These are phyloP conservation scores for Stromatinia cepivora DNA, from an alignment of 2,329 filamentous ascomycete species.

Conservation along the genomic window DNA sequence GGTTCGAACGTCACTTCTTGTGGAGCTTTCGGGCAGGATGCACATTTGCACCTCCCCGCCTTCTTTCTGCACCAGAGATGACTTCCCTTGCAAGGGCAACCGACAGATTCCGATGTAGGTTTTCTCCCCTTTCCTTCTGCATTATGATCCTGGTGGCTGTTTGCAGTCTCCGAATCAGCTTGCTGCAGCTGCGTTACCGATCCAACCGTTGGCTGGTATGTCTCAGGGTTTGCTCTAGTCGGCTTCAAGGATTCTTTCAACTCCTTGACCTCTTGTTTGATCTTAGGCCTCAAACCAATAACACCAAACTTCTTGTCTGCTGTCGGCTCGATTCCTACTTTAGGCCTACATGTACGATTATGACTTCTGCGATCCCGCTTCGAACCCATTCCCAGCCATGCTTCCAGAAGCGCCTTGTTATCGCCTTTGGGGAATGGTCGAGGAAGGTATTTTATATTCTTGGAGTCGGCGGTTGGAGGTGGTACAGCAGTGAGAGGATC, in stretches of 20 bases:
- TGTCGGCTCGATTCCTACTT: conserved; percentile 2
- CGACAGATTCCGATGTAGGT: background rate
- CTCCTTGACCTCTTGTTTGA: conserved; percentile 1
- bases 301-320: background rate
- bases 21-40: conserved; percentile 19
- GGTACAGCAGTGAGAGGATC: conserved; percentile 74
- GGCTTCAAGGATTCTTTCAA: background rate
- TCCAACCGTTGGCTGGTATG: background rate
- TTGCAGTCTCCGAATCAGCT: background rate
- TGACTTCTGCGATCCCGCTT: conserved; percentile 52
- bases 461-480: conserved; percentile 53
- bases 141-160: background rate
- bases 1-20: background rate
- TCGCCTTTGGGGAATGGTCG: conserved; percentile 78
- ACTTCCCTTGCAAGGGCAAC: conserved; percentile 21
- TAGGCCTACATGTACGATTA: conserved; percentile 34
- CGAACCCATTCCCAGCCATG: conserved; percentile 66
- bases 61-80: conserved; percentile 20
- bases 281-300: background rate
- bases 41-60: conserved; percentile 10
- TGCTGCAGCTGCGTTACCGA: background rate
- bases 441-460: conserved; percentile 59
- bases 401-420: conserved; percentile 75
- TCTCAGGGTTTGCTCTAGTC: background rate
- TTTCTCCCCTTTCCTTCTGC: conserved; percentile 4